phyloP scores from a whole-genome alignment of 75 land plant genomes.

The Pinus tabuliformis region DNA sequence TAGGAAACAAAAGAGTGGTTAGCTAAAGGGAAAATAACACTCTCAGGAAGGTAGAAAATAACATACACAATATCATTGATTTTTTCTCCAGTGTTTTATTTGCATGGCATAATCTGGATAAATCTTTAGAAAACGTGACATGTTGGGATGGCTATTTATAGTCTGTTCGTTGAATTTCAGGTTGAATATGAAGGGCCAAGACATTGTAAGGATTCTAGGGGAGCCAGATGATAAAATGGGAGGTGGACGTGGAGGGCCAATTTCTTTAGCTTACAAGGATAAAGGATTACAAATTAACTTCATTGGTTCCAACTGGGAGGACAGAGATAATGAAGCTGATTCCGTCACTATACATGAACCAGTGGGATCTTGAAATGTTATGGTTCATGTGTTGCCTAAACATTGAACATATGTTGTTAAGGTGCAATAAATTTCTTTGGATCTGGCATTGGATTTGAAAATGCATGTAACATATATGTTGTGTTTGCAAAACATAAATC shows the following conservation, averaged over 20 bases:
- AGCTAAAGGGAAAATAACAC: too few species aligned
- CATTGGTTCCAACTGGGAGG: slow-evolving; percentile 19
- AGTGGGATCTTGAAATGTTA: not conserved
- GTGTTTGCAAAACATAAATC: too few species aligned
- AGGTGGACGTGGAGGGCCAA: slow-evolving; percentile 20
- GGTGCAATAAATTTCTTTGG: too few species aligned
- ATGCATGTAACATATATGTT: too few species aligned
- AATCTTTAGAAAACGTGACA: not conserved
- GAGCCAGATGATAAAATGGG: slow-evolving; percentile 26
- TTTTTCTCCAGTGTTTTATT: too few species aligned
- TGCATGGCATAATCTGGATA: too few species aligned
- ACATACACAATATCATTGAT: too few species aligned
- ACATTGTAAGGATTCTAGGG: slow-evolving; percentile 16
- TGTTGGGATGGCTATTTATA: not conserved
- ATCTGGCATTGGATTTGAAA: too few species aligned
- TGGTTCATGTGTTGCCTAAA: not conserved
- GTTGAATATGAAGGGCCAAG: slow-evolving; percentile 11
- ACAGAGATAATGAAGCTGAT: slow-evolving; percentile 16
- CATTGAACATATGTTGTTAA: too few species aligned
- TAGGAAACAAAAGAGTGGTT: too few species aligned
- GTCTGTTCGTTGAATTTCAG: slow-evolving; percentile 3
- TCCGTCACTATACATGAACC: slow-evolving; percentile 21
- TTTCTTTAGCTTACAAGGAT: slow-evolving; percentile 20
- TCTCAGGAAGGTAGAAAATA: too few species aligned
- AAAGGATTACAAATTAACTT: slow-evolving; percentile 21